Base-by-base conservation (phyloP, 1,284 basidiomycete species). In the Pterulicium gracile region DNA sequence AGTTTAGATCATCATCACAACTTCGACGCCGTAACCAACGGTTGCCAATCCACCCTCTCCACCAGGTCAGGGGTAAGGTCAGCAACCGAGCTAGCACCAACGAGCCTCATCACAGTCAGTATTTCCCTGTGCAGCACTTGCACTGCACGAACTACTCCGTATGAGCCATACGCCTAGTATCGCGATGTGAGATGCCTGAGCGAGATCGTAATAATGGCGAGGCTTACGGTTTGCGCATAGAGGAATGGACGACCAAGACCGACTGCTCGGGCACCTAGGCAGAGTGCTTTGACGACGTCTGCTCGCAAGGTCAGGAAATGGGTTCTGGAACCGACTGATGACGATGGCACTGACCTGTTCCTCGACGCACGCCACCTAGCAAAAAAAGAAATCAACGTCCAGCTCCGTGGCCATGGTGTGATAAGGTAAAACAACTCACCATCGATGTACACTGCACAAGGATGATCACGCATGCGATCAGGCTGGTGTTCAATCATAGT, bases 201-300 rank as follows among this genome's bases (percentile, higher is more conserved):
- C 32, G 22, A 39, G 24, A 50, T 21, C 12, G 42, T 12, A 35
- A n/a, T 45, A 27, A 50, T 48, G 7, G 7, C 21, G 17, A 19
- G 17, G 55, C 77, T 56, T 61, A 86, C 84, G 56, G 86, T 87
- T 65, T 94, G 89, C 1, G 88, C 89, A 56, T 87, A 94, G n/a
- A 96, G 69, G 70, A 95, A 93, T 1, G 87, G 77, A 21, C 93
- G 76, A 0, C 93, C 93, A 19, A 97, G 68, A 1, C 94, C 93
- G 3, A 95, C 91, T 3, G 88, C 91, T 52, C 70, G 85, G 1
- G 93, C 94, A 32, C 93, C 94, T 20, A 97, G 69, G 54, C 90
- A 94, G 1, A 97, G 64, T 0, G 92, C 91, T 64, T 97, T 97
- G 46, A 97, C 65, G 4, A 95, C 81, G 61, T 94, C 91, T 72